Percentiles rank a stretch among this genome's conserved stretches.
phyloP scores from a whole-genome alignment of 2,329 filamentous ascomycete species.

The Podosphaera aphanis region DNA sequence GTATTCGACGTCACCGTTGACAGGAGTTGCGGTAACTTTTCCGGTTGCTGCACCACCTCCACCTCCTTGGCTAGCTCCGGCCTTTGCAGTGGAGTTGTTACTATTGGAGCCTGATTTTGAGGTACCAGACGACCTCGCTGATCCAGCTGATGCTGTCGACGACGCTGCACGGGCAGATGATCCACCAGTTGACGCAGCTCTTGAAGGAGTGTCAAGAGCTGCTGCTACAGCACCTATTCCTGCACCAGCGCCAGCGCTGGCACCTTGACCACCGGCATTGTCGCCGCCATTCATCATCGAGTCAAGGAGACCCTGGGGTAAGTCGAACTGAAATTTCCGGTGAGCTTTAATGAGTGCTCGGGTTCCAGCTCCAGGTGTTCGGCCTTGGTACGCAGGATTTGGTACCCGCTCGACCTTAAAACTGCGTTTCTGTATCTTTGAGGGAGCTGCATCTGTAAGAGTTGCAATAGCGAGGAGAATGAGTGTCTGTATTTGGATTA shows the following conservation, averaged over 20 bases:
- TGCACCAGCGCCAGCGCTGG: constrained; percentile 1
- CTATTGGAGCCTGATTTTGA: too few species aligned
- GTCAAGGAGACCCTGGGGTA: constrained; percentile 21
- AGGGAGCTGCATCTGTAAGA: constrained; percentile 24
- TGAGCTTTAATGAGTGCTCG: constrained; percentile 41
- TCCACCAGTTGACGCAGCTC: constrained; percentile 1
- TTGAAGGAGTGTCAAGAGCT: background rate
- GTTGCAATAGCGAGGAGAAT: constrained; percentile 24
- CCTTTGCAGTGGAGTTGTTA: constrained; percentile 13
- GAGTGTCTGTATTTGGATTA: constrained; percentile 15
- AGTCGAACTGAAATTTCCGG: constrained; percentile 38
- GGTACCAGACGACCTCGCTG: background rate
- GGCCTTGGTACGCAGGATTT: constrained; percentile 22
- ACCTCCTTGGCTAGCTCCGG: constrained; percentile 6
- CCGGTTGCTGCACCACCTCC: constrained; percentile 19
- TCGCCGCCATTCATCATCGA: constrained; percentile 11
- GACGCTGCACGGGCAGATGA: constrained; percentile 2
- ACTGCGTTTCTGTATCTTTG: constrained; percentile 19
- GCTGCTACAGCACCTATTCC: constrained; percentile 1
- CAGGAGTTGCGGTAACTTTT: constrained; percentile 38
- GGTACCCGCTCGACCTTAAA: constrained; percentile 15
- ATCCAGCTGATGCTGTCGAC: constrained; percentile 2
- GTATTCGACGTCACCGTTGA: constrained; percentile 19
- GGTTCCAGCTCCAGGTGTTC: constrained; percentile 12
- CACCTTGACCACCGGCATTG: background rate